Conservation (phyloP, 2,329 filamentous ascomycete species). For the Trichothecium sympodiale region DNA sequence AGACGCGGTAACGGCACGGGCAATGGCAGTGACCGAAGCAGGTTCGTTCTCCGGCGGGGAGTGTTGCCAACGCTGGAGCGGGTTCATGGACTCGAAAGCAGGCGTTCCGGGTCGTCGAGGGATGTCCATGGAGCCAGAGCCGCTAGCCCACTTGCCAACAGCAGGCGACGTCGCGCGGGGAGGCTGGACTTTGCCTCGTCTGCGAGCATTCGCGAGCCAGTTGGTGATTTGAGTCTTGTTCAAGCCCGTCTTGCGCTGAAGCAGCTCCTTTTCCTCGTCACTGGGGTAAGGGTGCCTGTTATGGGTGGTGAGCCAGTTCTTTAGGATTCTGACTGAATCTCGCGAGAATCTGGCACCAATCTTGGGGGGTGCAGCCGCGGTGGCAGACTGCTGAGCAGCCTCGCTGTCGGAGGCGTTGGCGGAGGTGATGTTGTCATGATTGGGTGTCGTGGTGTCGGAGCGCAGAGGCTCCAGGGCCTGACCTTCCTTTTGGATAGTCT, state of each 20-base stretch:
- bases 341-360: constrained; percentile 68
- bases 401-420: constrained; percentile 10
- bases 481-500: constrained; percentile 18
- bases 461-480: constrained; percentile 12
- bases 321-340: constrained; percentile 68
- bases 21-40: constrained; percentile 47
- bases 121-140: constrained; percentile 56
- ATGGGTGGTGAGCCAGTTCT: constrained; percentile 75
- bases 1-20: constrained; percentile 42
- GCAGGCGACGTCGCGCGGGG: constrained; percentile 61
- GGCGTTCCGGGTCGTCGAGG: constrained; percentile 49
- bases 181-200: constrained; percentile 65
- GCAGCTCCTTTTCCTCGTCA: constrained; percentile 72
- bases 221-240: constrained; percentile 79
- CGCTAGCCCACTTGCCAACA: constrained; percentile 41
- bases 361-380: constrained; percentile 36
- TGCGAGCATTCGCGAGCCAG: constrained; percentile 83
- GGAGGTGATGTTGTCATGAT: constrained; percentile 14
- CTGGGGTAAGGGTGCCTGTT: constrained; percentile 77
- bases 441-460: background rate
- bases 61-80: constrained; percentile 46
- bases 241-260: constrained; percentile 70
- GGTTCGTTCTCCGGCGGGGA: constrained; percentile 51
- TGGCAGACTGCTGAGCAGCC: background rate
- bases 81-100: constrained; percentile 41